Evolutionary conservation across 2,329 filamentous ascomycete genomes (phyloP).

Genomic region (Aspergillus pseudoterreus): DNA sequence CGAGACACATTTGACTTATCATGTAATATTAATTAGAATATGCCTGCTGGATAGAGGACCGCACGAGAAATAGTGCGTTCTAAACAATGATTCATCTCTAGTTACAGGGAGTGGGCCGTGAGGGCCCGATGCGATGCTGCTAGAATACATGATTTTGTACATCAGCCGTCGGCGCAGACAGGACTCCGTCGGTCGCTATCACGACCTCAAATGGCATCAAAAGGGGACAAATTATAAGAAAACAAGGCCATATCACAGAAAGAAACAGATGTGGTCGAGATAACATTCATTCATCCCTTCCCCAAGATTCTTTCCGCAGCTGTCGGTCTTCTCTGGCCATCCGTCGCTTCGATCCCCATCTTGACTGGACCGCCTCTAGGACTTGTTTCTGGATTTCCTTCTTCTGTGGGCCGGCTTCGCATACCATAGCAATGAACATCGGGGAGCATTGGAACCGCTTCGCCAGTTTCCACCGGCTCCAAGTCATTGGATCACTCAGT

Average conservation of each 20-base stretch:
- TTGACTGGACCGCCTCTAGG: conserved; percentile 53
- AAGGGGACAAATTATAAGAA: neutral
- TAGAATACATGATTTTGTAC: neutral
- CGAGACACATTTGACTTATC: neutral
- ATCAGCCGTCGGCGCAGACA: neutral
- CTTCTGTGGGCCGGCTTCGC: conserved; percentile 50
- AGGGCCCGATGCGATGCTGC: neutral
- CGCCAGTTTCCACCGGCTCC: conserved; percentile 58
- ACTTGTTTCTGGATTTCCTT: conserved; percentile 45
- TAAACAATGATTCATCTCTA: neutral
- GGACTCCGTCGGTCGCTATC: neutral
- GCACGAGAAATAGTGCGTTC: neutral
- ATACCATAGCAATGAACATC: conserved; percentile 60
- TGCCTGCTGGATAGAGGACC: neutral
- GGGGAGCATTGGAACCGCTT: conserved; percentile 61
- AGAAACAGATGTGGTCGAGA: neutral
- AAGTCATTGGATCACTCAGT: conserved; percentile 52
- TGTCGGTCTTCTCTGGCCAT: conserved; percentile 59
- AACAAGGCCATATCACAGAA: neutral
- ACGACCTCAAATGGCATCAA: neutral
- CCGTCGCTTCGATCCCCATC: conserved; percentile 58
- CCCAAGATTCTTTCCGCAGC: conserved; percentile 60
- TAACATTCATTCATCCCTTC: conserved; percentile 50
- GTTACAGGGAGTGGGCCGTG: neutral
- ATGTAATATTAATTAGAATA: neutral